Percentiles rank a stretch among this genome's conserved stretches.
These are phyloP conservation scores for Ophiobolus disseminans DNA, from an alignment of 2,329 filamentous ascomycete genomes.

Conservation along the genomic window DNA sequence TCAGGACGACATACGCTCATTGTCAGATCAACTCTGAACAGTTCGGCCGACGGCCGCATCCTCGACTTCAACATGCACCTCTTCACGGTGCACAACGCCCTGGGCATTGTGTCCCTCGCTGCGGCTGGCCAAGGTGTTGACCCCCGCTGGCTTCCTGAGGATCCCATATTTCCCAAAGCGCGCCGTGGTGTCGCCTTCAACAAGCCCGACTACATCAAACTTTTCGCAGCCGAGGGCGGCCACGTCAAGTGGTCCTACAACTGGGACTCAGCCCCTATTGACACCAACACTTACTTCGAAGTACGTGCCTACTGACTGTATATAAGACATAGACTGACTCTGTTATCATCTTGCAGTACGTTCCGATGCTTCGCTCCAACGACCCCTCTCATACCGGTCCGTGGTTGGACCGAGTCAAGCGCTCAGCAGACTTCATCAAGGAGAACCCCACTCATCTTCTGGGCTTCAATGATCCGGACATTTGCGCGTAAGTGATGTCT, in stretches of 20 bases:
- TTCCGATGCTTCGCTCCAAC: conserved; percentile 55
- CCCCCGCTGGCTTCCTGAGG: not conserved
- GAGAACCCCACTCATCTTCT: conserved; percentile 29
- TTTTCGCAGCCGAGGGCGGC: conserved; percentile 54
- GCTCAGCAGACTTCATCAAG: conserved; percentile 2
- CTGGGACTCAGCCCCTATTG: conserved; percentile 62
- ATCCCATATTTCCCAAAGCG: not conserved
- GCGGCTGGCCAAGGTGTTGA: not conserved
- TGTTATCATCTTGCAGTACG: not conserved
- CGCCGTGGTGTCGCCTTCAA: conserved; percentile 72
- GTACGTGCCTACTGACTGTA: no score
- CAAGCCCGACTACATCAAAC: conserved; percentile 57
- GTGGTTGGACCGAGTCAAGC: conserved; percentile 28
- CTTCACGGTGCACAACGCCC: not conserved
- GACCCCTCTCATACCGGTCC: conserved; percentile 14
- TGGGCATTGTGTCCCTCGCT: not conserved
- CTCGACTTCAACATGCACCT: not conserved
- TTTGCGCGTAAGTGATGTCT: conserved; percentile 25
- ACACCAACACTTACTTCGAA: conserved; percentile 51
- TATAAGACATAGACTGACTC: no score
- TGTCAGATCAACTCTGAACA: not conserved
- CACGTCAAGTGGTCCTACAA: conserved; percentile 70
- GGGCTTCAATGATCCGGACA: conserved; percentile 48
- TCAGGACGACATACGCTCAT: no score
- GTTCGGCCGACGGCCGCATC: not conserved